These are phyloP conservation scores for Lathyrus aphaca DNA, from an alignment of 306 rosid genomes.

Conservation along the genomic window DNA sequence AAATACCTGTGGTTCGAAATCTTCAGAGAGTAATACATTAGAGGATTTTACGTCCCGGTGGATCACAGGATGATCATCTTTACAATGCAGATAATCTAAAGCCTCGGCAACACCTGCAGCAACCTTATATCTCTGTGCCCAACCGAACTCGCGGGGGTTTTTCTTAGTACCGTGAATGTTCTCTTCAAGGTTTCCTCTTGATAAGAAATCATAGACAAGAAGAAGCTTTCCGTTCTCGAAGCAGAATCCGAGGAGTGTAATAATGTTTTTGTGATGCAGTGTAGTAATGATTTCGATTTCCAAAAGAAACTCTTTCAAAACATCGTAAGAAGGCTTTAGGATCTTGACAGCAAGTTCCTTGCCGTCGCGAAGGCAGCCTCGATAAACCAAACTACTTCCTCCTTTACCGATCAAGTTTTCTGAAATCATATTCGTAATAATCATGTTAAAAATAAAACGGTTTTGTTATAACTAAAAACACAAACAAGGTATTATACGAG, in stretches of 20 bases:
- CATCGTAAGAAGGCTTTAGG: conserved; percentile 83
- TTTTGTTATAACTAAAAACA: conserved; percentile 16
- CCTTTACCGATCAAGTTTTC: conserved; percentile 93
- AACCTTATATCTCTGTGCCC: conserved; percentile 88
- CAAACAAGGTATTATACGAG: conserved; percentile 16
- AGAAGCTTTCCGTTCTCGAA: conserved; percentile 82
- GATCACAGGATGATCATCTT: conserved; percentile 66
- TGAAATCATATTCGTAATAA: conserved; percentile 47
- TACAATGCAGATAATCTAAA: conserved; percentile 75
- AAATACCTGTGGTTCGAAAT: conserved; percentile 90
- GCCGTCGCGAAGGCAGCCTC: conserved; percentile 86
- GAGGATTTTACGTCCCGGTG: conserved; percentile 96
- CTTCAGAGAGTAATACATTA: conserved; percentile 76
- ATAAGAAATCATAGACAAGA: conserved; percentile 86
- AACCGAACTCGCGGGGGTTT: conserved; percentile 66
- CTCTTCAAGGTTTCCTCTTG: conserved; percentile 99
- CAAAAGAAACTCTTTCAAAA: conserved; percentile 69
- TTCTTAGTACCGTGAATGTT: conserved; percentile 84
- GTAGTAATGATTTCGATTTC: conserved; percentile 91
- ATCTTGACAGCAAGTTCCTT: conserved; percentile 94
- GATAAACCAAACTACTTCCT: conserved; percentile 88
- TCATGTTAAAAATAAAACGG: conserved; percentile 1
- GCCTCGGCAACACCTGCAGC: conserved; percentile 95
- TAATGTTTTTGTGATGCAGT: conserved; percentile 80
- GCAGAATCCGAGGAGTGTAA: conserved; percentile 91